Evolutionary conservation across 1,139 yeast genomes (phyloP).

Genomic region (Diutina siamensis): DNA sequence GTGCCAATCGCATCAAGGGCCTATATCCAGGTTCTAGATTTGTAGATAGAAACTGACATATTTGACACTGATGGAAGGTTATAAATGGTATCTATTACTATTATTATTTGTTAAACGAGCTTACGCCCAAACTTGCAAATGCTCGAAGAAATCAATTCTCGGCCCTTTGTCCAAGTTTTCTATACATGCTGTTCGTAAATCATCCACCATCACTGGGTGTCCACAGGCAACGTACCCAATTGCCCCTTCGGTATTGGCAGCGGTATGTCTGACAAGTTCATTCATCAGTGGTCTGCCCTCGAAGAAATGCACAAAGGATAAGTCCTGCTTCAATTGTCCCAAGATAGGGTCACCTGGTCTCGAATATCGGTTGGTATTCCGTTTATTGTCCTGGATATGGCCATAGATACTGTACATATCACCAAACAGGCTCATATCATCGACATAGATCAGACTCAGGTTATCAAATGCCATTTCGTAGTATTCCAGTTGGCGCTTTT

Average conservation of each 20-base stretch:
- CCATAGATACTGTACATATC: neutral
- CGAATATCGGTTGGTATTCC: neutral
- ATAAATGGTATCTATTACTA: too few relatives aligned
- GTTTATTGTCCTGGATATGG: neutral
- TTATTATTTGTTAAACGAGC: too few relatives aligned
- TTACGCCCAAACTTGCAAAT: conserved; percentile 9
- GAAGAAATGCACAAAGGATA: conserved; percentile 18
- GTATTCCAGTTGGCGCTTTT: neutral
- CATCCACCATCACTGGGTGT: conserved; percentile 13
- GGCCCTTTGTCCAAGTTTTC: conserved; percentile 8
- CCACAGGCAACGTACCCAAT: conserved; percentile 38
- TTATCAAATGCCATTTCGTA: neutral
- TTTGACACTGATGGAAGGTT: neutral
- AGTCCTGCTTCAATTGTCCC: neutral
- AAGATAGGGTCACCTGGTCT: conserved; percentile 10
- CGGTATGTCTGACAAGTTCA: conserved; percentile 22
- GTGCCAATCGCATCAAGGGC: too few relatives aligned
- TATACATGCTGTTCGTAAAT: conserved; percentile 9
- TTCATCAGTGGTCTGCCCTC: conserved; percentile 37
- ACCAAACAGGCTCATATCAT: neutral
- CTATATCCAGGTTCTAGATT: too few relatives aligned
- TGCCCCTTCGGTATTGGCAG: conserved; percentile 26
- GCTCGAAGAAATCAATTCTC: conserved; percentile 11
- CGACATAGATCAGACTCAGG: neutral
- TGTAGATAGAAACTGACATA: too few relatives aligned